Base-by-base conservation (phyloP, 768 basidiomycete species). In the Panaeolus cyanescens region DNA sequence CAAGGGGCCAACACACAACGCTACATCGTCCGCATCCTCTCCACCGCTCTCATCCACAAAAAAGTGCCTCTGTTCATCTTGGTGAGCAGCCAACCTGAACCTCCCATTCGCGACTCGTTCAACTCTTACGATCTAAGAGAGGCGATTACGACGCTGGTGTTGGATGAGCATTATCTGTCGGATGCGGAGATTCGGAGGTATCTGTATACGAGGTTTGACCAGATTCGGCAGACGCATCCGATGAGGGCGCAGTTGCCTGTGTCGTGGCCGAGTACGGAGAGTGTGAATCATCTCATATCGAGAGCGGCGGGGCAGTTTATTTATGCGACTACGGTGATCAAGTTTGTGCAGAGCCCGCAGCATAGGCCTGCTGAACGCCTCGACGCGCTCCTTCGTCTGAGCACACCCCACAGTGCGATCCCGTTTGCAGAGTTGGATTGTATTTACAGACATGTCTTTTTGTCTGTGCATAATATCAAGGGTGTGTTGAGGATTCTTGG, bases 1-100 rank as follows among this genome's bases (percentile, higher is more conserved):
- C 69, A 70, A 42, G 67, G 65, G 55, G 66, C 69, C 4, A 70
- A 70, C 59, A 67, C 68, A 4, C 70, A 71, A 57, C 67, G 70
- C 15, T 71, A 71, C 55, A 71, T 71, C 54, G 70, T 71, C 13
- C 67, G 70, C 34, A 70, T 71, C 36, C 65, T 74, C 30, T 68
- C 65, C 12, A 69, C 67, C 5, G 69, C 69, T 1, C 68, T 72
- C 22, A 68, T 68, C 32, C 67, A 70, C 32, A 59, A 68, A 25
- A 60, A 64, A 15, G 62, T 70, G 0, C 69, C 70, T 2, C 61
- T 74, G 10, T 72, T 68, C 53, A 70, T 74, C 60, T 67, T 74
- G 59, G 66, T 74, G 22, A 61, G 70, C 10, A 67, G 66, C 25
- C 66, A 69, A n/a, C 72, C 72, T 2, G 72, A 72, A 56, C 67